Base-by-base conservation (phyloP, 257 asterid species). In the Rehmannia glutinosa region DNA sequence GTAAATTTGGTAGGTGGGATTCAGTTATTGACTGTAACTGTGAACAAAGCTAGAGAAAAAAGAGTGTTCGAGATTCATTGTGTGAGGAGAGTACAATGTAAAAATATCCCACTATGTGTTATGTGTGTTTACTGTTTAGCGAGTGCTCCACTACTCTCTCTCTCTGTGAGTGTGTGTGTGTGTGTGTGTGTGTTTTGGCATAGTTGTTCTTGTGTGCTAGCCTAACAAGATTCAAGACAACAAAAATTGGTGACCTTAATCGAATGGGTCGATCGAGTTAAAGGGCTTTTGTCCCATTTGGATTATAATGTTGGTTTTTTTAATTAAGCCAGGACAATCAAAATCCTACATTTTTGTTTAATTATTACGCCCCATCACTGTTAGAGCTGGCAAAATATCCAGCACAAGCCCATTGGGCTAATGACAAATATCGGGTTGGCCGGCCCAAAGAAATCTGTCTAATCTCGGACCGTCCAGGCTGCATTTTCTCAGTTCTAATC, bases 1-100 rank as follows among this genome's bases (percentile, higher is more conserved):
- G 70, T 55, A 19, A 66, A 62, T 59, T 65, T 39, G 83, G 80
- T 73, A 59, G 82, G 82, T 82, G 80, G 78, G 82, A 25, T 51
- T 76, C 69, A 73, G 77, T 82, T 57, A 78, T 73, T 71, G 64
- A 67, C 69, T 39, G 42, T 24, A 75, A 75, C 45, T 63, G 71
- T 36, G 61, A 66, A 47, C 50, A 53, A 41, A 23, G 54, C 51
- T 36, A 12, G 35, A 45, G 42, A 36, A 21, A 39, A 68, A 35
- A 12, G 68, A 5, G 24, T 59, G 17, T 4, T 10, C 1, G 15
- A 53, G 62, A 55, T n/a, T n/a, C n/a, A 24, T 12, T 13, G 53
- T 30, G 71, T 47, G 52, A 16, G 20, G 41, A 12, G 51, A 57
- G 57, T 36, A 4, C 21, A 12, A 62, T 24, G 45, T 41, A 2